Evolutionary conservation across 2,329 filamentous ascomycete genomes (phyloP).

Genomic region (Aspergillus calidoustus): DNA sequence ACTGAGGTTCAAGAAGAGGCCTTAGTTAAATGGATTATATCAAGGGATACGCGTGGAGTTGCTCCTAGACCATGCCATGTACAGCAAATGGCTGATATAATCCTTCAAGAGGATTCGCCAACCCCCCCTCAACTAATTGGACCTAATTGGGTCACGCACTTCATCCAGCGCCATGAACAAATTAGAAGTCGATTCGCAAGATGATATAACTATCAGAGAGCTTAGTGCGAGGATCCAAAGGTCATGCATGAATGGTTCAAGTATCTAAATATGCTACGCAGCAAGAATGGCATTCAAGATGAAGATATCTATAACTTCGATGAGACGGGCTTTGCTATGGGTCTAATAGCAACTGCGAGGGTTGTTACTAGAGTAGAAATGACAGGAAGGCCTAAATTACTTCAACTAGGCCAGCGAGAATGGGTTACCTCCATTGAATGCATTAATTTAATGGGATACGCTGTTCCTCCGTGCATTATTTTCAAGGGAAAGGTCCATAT

Average conservation of each 20-base stretch:
- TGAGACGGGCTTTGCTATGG: conserved; percentile 24
- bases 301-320: conserved; percentile 27
- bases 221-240: conserved; percentile 14
- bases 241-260: conserved; percentile 13
- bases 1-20: conserved; percentile 9
- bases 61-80: conserved; percentile 3
- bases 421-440: neutral
- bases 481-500: conserved; percentile 4
- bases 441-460: neutral
- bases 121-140: conserved; percentile 4
- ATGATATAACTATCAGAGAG: conserved; percentile 13
- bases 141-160: conserved; percentile 15
- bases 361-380: neutral
- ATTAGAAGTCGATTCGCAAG: conserved; percentile 2
- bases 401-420: neutral
- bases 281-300: conserved; percentile 18
- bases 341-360: conserved; percentile 17
- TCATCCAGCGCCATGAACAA: conserved; percentile 9
- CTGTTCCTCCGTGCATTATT: neutral
- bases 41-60: conserved; percentile 1
- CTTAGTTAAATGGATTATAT: conserved; percentile 11
- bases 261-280: conserved; percentile 11
- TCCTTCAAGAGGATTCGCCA: conserved; percentile 1
- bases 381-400: neutral
- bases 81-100: conserved; percentile 18